Percentiles rank a stretch among this genome's conserved stretches.
Conservation (phyloP, 495 filamentous ascomycete genomes). For the Trichoderma gamsii region DNA sequence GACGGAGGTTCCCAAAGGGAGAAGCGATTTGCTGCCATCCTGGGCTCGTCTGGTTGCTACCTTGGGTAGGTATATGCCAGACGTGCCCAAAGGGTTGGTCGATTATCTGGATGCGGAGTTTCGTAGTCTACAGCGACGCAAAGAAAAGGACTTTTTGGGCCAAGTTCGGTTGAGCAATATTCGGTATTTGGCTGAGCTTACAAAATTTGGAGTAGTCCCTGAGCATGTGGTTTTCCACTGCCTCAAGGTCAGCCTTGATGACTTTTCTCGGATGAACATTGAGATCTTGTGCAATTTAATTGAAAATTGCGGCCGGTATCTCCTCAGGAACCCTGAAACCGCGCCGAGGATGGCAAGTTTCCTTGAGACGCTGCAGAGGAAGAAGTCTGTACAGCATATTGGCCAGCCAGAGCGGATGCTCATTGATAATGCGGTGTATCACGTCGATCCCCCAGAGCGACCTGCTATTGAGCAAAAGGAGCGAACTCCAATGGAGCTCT, state of each 20-base stretch:
- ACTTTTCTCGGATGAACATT: constrained; percentile 97
- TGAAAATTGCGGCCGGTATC: constrained; percentile 93
- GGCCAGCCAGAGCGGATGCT: constrained; percentile 96
- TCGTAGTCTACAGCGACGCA: constrained; percentile 93
- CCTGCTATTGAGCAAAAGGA: constrained; percentile 96
- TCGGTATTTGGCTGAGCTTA: constrained; percentile 92
- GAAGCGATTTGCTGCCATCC: constrained; percentile 81
- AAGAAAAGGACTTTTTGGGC: constrained; percentile 93
- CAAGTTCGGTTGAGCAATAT: constrained; percentile 93
- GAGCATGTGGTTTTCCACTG: constrained; percentile 99
- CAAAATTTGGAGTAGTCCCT: constrained; percentile 96
- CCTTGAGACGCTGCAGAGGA: constrained; percentile 87
- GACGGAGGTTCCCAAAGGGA: constrained; percentile 89
- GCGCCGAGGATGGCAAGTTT: constrained; percentile 89
- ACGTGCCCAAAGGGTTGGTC: constrained; percentile 86
- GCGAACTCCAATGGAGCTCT: constrained; percentile 84
- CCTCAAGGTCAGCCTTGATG: constrained; percentile 92
- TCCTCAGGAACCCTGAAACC: constrained; percentile 90
- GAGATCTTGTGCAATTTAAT: constrained; percentile 97
- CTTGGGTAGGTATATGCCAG: constrained; percentile 86
- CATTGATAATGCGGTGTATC: constrained; percentile 97
- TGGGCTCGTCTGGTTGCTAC: constrained; percentile 92
- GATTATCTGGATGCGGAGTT: constrained; percentile 96
- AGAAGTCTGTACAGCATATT: constrained; percentile 91
- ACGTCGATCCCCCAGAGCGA: constrained; percentile 89